A percentile compares a stretch with the other conserved stretches of the same genome.
phyloP scores from a whole-genome alignment of 1,139 yeast genomes.

The Candida sojae region DNA sequence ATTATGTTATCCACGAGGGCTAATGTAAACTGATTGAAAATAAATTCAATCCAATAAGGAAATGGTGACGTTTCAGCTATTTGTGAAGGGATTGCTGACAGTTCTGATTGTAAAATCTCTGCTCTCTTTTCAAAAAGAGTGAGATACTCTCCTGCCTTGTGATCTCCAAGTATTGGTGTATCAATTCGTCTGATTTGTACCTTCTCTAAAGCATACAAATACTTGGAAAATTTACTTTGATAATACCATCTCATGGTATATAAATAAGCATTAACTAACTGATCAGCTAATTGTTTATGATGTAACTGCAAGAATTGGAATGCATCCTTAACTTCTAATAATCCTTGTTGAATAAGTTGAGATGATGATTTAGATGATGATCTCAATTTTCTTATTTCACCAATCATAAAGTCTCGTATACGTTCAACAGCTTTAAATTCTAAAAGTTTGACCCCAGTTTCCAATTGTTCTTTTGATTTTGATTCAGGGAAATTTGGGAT shows the following conservation, averaged over 20 bases:
- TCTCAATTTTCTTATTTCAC: constrained; percentile 65
- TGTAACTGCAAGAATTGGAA: constrained; percentile 56
- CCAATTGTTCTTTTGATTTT: constrained; percentile 36
- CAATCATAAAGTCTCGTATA: constrained; percentile 67
- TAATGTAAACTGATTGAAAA: constrained; percentile 70
- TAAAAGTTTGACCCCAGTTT: constrained; percentile 41
- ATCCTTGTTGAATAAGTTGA: constrained; percentile 69
- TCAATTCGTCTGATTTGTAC: constrained; percentile 56
- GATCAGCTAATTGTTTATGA: constrained; percentile 69
- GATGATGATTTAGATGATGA: constrained; percentile 50
- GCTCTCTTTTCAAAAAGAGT: constrained; percentile 58
- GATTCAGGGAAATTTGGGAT: constrained; percentile 34
- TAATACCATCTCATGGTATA: constrained; percentile 96
- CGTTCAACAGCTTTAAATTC: constrained; percentile 66
- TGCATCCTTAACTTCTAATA: constrained; percentile 62
- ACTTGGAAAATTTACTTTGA: constrained; percentile 73
- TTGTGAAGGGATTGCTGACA: constrained; percentile 70
- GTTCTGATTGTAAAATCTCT: constrained; percentile 38
- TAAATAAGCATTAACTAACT: constrained; percentile 75
- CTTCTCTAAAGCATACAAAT: constrained; percentile 72
- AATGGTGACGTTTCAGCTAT: constrained; percentile 78
- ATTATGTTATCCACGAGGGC: constrained; percentile 77
- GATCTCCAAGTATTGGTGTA: constrained; percentile 51
- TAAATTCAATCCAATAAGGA: constrained; percentile 69
- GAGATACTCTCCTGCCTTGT: constrained; percentile 41